These are phyloP conservation scores for Wickerhamomyces alni DNA, from an alignment of 805 yeast species.

Conservation along the genomic window DNA sequence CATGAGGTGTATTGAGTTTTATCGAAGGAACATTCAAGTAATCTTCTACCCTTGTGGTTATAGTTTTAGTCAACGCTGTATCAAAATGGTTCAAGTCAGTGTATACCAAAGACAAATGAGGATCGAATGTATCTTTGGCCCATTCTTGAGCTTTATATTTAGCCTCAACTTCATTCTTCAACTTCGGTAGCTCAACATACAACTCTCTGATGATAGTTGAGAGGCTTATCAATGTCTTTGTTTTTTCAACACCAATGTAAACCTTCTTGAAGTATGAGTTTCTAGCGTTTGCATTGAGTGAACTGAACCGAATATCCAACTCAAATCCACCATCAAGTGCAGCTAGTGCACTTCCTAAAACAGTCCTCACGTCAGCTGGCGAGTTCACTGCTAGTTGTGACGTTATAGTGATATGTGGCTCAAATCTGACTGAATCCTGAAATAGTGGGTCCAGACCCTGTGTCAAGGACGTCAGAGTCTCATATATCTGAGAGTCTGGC, in stretches of 20 bases:
- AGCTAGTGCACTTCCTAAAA: slow-evolving; percentile 51
- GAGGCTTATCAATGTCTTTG: slow-evolving; percentile 26
- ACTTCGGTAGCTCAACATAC: slow-evolving; percentile 41
- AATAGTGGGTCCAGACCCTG: slow-evolving; percentile 65
- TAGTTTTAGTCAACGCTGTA: slow-evolving; percentile 56
- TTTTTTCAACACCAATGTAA: slow-evolving; percentile 14
- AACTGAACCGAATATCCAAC: slow-evolving; percentile 9
- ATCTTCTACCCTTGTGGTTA: slow-evolving; percentile 61
- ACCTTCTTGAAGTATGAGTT: slow-evolving; percentile 20
- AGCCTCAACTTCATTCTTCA: slow-evolving; percentile 24
- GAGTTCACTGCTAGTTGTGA: slow-evolving; percentile 47
- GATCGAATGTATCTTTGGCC: slow-evolving; percentile 53
- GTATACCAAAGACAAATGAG: slow-evolving; percentile 70
- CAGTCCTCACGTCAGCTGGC: slow-evolving; percentile 51
- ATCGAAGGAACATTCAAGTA: slow-evolving; percentile 36
- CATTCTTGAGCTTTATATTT: slow-evolving; percentile 47
- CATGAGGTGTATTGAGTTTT: slow-evolving; percentile 6
- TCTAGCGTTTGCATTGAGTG: slow-evolving; percentile 12
- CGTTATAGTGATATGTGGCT: slow-evolving; percentile 74
- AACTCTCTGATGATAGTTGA: slow-evolving; percentile 47
- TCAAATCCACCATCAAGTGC: slow-evolving; percentile 33
- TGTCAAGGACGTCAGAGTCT: slow-evolving; percentile 52
- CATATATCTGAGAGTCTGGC: slow-evolving; percentile 44
- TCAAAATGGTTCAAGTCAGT: slow-evolving; percentile 60
- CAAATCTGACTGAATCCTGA: slow-evolving; percentile 62